Evolutionary conservation across 352 stramenopile genomes (phyloP).

Genomic region (Phytophthora capsici): DNA sequence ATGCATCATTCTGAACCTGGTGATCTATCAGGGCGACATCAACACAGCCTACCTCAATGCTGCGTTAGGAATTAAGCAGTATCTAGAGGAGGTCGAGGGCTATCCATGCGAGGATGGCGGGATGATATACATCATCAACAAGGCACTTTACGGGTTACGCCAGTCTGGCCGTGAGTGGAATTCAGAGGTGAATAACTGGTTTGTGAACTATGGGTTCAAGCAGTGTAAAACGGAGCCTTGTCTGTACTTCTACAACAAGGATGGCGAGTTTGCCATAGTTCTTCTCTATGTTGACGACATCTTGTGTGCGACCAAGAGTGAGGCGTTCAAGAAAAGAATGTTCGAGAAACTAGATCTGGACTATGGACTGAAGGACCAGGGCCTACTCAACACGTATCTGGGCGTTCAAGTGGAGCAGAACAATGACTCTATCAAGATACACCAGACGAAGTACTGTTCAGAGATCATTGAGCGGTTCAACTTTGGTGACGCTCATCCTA

Average conservation of each 20-base stretch:
- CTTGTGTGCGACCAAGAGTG: too few species aligned
- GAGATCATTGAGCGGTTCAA: neutral
- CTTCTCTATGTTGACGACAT: too few species aligned
- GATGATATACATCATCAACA: neutral
- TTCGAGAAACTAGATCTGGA: too few species aligned
- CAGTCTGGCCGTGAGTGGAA: conserved; percentile 11
- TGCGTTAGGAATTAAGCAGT: neutral
- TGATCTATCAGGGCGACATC: conserved; percentile 2
- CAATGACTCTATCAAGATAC: too few species aligned
- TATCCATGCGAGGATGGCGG: neutral
- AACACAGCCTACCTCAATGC: conserved; percentile 10
- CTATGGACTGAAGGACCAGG: too few species aligned
- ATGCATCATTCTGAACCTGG: neutral
- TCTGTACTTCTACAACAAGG: too few species aligned
- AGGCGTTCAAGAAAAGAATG: too few species aligned
- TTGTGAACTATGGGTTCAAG: neutral
- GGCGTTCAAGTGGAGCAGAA: too few species aligned
- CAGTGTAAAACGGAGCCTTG: neutral
- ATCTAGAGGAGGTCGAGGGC: neutral
- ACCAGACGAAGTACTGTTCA: neutral
- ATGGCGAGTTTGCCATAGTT: too few species aligned
- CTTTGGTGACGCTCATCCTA: neutral
- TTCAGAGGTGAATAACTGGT: neutral
- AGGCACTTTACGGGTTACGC: neutral
- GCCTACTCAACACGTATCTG: too few species aligned